These are phyloP conservation scores for Leptographium lundbergii DNA, from an alignment of 2,329 filamentous ascomycete species.

Conservation along the genomic window DNA sequence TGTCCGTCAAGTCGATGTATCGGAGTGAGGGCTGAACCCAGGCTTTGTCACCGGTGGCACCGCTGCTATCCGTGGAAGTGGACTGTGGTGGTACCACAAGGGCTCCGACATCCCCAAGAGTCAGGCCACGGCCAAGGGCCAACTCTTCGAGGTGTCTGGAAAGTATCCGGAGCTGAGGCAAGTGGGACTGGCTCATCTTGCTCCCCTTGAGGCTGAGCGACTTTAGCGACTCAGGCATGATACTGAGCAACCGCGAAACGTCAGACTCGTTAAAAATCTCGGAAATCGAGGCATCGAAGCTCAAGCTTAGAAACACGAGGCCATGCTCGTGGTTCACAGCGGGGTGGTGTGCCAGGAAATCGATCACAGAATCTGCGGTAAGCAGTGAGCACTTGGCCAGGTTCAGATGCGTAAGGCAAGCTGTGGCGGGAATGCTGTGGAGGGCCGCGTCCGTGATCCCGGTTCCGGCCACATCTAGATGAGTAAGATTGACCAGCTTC, in stretches of 20 bases:
- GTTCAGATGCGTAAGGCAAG: conserved; percentile 64
- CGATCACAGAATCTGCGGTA: conserved; percentile 51
- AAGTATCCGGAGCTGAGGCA: conserved; percentile 49
- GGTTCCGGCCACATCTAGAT: conserved; percentile 69
- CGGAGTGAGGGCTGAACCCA: conserved; percentile 50
- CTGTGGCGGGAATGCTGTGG: conserved; percentile 56
- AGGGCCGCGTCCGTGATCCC: conserved; percentile 62
- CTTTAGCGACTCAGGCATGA: conserved; percentile 52
- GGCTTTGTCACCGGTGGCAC: conserved; percentile 15
- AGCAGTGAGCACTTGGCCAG: conserved; percentile 63
- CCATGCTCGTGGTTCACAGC: conserved; percentile 40
- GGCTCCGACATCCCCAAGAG: conserved; percentile 50
- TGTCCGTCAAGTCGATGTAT: conserved; percentile 67
- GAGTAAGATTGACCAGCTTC: conserved; percentile 56
- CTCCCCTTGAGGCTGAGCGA: conserved; percentile 68
- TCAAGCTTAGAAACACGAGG: conserved; percentile 62
- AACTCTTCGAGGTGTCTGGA: conserved; percentile 67
- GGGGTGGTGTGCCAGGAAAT: conserved; percentile 60
- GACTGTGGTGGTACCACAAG: conserved; percentile 43
- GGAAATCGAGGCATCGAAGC: conserved; percentile 59
- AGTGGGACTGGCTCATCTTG: conserved; percentile 52
- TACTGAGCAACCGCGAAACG: conserved; percentile 50
- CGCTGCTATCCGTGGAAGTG: background rate
- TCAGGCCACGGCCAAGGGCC: conserved; percentile 55
- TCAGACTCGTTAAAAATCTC: conserved; percentile 56